Percentiles rank a stretch among this genome's conserved stretches.
These are phyloP conservation scores for Apiospora arundinis DNA, from an alignment of 2,329 filamentous ascomycete species.

Conservation along the genomic window DNA sequence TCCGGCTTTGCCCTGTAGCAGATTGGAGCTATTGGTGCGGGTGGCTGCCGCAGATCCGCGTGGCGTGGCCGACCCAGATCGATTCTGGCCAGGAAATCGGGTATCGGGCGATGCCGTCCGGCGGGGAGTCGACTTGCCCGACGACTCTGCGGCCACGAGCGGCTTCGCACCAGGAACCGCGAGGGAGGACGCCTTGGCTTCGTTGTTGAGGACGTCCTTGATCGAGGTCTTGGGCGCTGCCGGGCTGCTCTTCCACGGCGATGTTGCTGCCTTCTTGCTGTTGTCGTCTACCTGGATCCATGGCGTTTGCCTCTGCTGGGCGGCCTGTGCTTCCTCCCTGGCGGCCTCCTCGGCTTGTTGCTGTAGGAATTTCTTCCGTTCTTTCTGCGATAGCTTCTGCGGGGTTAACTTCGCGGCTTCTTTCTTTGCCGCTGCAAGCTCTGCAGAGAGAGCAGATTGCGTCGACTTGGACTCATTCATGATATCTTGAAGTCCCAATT, in stretches of 20 bases:
- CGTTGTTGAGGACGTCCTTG: slow-evolving; percentile 52
- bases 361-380: slow-evolving; percentile 84
- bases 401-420: slow-evolving; percentile 47
- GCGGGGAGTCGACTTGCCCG: slow-evolving; percentile 47
- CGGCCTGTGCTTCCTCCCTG: slow-evolving; percentile 41
- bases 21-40: slow-evolving; percentile 8
- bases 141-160: slow-evolving; percentile 49
- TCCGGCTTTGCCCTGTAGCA: slow-evolving; percentile 20
- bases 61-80: slow-evolving; percentile 28
- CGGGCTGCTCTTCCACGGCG: slow-evolving; percentile 72
- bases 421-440: slow-evolving; percentile 58
- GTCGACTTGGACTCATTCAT: slow-evolving; percentile 65
- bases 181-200: slow-evolving; percentile 39
- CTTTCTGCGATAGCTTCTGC: slow-evolving; percentile 84
- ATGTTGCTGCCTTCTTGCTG: slow-evolving; percentile 37
- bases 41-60: slow-evolving; percentile 23
- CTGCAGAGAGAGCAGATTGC: slow-evolving; percentile 60
- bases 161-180: slow-evolving; percentile 47
- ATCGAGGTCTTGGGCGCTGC: slow-evolving; percentile 55
- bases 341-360: slow-evolving; percentile 60
- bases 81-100: slow-evolving; percentile 64
- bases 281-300: slow-evolving; percentile 53
- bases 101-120: slow-evolving; percentile 68
- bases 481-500: slow-evolving; percentile 78
- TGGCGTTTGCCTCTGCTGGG: slow-evolving; percentile 45